phyloP scores from a whole-genome alignment of 768 basidiomycete species.

The Aureoboletus auriporus region DNA sequence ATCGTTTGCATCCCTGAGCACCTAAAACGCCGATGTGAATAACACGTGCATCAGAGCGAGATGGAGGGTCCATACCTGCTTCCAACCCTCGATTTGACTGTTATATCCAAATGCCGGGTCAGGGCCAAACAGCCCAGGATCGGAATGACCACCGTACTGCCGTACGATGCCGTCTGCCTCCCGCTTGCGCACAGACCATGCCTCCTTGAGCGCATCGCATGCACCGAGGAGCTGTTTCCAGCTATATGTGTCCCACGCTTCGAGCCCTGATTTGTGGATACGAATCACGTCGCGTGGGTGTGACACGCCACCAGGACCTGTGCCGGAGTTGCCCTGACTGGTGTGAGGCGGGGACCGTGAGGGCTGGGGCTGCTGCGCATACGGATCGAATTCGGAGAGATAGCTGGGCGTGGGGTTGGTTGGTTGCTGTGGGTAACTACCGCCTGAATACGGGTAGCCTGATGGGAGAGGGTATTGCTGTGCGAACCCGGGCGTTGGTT shows the following conservation, averaged over 20 bases:
- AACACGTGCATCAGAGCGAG: background rate
- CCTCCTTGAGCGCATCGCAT: conserved; percentile 61
- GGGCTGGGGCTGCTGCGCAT: conserved; percentile 16
- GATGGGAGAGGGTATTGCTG: conserved; percentile 35
- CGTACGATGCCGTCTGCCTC: conserved; percentile 49
- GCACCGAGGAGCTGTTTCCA: conserved; percentile 67
- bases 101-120: conserved; percentile 41
- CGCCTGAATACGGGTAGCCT: conserved; percentile 26
- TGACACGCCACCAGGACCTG: conserved; percentile 29
- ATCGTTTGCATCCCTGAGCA: conserved; percentile 52
- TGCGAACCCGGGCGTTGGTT: conserved; percentile 53
- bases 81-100: conserved; percentile 52
- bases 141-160: conserved; percentile 40
- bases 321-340: background rate
- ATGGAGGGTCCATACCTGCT: conserved; percentile 42
- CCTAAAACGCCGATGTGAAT: conserved; percentile 29
- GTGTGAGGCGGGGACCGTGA: no score
- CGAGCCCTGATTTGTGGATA: conserved; percentile 61
- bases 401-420: conserved; percentile 18
- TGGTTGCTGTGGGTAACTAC: conserved; percentile 24
- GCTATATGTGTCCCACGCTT: conserved; percentile 63
- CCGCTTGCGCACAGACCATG: conserved; percentile 60
- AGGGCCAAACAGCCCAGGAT: conserved; percentile 23
- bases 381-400: conserved; percentile 41
- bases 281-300: conserved; percentile 73